These are phyloP conservation scores for Aspergillus sp. DNA, from an alignment of 2,329 filamentous ascomycete genomes.

Conservation along the genomic window DNA sequence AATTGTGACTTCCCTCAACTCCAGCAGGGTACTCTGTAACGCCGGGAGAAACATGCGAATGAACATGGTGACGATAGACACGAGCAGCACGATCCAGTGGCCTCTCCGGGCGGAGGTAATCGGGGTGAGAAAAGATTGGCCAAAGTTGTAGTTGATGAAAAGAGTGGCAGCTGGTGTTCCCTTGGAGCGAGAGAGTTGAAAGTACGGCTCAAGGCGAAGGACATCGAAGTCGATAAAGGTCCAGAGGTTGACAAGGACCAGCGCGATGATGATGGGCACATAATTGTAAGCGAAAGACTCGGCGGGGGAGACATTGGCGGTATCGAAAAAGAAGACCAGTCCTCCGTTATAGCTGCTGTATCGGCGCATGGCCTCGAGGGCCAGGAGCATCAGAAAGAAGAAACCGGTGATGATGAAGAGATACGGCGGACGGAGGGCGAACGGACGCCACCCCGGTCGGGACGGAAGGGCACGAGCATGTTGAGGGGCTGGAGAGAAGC, in stretches of 20 bases:
- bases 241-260: conserved; percentile 45
- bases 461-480: neutral
- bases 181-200: conserved; percentile 32
- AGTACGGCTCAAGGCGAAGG: conserved; percentile 46
- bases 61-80: conserved; percentile 26
- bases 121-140: conserved; percentile 30
- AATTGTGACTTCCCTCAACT: conserved; percentile 23
- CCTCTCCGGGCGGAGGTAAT: conserved; percentile 24
- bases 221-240: conserved; percentile 48
- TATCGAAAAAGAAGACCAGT: conserved; percentile 24
- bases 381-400: conserved; percentile 19
- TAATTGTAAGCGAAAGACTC: conserved; percentile 33
- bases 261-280: conserved; percentile 40
- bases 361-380: conserved; percentile 24
- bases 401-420: conserved; percentile 17
- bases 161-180: conserved; percentile 28
- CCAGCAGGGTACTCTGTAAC: conserved; percentile 26
- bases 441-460: conserved; percentile 24
- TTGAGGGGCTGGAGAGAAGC: conserved; percentile 1
- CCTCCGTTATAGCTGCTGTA: conserved; percentile 24
- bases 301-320: conserved; percentile 19
- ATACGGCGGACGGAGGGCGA: conserved; percentile 27
- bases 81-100: conserved; percentile 27
- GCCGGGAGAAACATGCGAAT: conserved; percentile 30
- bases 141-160: conserved; percentile 34